Conservation (phyloP, 768 basidiomycete genomes). For the Guyanaporus albipodus region DNA sequence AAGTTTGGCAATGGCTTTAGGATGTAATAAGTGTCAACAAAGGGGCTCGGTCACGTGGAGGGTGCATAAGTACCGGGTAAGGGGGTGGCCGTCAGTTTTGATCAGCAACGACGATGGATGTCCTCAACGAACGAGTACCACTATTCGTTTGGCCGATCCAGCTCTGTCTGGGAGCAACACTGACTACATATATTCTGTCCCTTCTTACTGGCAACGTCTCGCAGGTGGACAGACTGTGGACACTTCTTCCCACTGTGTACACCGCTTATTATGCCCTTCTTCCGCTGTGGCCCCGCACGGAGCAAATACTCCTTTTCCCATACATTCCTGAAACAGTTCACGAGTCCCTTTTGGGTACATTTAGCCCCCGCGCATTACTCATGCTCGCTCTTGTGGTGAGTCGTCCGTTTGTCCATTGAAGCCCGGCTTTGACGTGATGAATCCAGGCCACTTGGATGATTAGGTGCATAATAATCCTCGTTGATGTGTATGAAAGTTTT, state of each 20-base stretch:
- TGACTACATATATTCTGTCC: slow-evolving; percentile 53
- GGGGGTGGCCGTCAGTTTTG: neutral
- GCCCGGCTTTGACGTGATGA: neutral
- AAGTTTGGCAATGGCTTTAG: slow-evolving; percentile 14
- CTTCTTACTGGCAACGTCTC: slow-evolving; percentile 75
- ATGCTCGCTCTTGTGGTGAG: slow-evolving; percentile 68
- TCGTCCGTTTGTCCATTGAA: neutral
- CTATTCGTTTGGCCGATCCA: slow-evolving; percentile 59
- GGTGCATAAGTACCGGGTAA: neutral
- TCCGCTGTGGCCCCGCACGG: slow-evolving; percentile 49
- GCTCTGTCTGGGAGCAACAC: slow-evolving; percentile 50
- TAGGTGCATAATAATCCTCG: slow-evolving; percentile 35
- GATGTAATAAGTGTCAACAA: slow-evolving; percentile 20
- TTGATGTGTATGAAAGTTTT: slow-evolving; percentile 23
- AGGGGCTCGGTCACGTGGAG: neutral
- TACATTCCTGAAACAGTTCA: slow-evolving; percentile 49
- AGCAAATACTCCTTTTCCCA: slow-evolving; percentile 43
- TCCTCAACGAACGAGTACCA: slow-evolving; percentile 23
- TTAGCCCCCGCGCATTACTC: slow-evolving; percentile 67
- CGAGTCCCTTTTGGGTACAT: slow-evolving; percentile 36
- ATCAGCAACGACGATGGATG: slow-evolving; percentile 7
- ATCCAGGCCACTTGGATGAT: slow-evolving; percentile 54
- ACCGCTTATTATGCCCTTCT: slow-evolving; percentile 77
- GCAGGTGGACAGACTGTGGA: slow-evolving; percentile 83
- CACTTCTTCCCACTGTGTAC: slow-evolving; percentile 79